Percentiles rank a stretch among this genome's conserved stretches.
phyloP scores from a whole-genome alignment of 306 rosid genomes.

The Lathyrus sativus region DNA sequence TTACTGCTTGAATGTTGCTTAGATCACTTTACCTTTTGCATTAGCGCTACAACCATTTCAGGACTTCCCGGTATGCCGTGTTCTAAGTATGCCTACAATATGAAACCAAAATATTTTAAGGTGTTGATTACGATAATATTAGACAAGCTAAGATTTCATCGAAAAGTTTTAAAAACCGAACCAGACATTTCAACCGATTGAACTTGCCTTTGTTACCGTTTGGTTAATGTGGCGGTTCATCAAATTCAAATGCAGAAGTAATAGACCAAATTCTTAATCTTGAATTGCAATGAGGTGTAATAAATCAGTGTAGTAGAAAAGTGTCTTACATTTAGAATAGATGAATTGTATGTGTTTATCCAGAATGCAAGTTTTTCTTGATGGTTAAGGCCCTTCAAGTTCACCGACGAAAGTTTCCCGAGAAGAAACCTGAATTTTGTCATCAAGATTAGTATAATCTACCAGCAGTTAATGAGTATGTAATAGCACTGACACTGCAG shows the following conservation, averaged over 20 bases:
- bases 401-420: conserved; percentile 73
- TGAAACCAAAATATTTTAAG: conserved; percentile 26
- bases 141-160: conserved; percentile 11
- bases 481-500: not conserved
- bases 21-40: conserved; percentile 81
- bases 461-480: not conserved
- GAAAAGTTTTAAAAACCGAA: not conserved
- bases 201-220: not conserved
- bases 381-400: conserved; percentile 80
- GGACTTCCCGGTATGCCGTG: conserved; percentile 90
- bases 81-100: conserved; percentile 75
- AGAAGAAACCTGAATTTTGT: conserved; percentile 62
- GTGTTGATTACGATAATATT: not conserved
- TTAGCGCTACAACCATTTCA: conserved; percentile 84
- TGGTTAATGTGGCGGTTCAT: not conserved
- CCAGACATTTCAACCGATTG: not conserved
- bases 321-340: conserved; percentile 78
- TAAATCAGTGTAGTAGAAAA: conserved; percentile 23
- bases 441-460: conserved; percentile 26
- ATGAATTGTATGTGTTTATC: conserved; percentile 89
- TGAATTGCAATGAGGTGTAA: not conserved
- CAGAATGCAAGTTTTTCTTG: conserved; percentile 98
- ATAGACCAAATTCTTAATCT: no score
- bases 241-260: no score
- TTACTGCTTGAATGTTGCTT: conserved; percentile 17